A percentile compares a stretch with the other conserved stretches of the same genome.
Conservation (phyloP, 2,329 filamentous ascomycete genomes). For the Colletotrichum shisoi region DNA sequence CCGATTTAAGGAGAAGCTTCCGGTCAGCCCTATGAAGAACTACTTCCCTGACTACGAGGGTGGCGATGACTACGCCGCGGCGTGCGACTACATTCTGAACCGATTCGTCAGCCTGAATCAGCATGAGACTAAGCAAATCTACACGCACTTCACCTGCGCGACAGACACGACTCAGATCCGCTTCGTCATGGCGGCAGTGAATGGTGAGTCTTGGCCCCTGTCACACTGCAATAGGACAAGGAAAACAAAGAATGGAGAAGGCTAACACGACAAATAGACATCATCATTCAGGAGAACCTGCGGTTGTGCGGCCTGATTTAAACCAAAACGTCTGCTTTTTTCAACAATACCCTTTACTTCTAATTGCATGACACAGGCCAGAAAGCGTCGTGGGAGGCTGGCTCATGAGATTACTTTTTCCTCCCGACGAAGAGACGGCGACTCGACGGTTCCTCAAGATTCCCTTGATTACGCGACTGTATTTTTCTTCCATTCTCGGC, state of each 20-base stretch:
- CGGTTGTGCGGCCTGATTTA: slow-evolving; percentile 96
- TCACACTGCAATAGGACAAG: not conserved
- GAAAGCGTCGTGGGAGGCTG: slow-evolving; percentile 39
- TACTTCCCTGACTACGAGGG: slow-evolving; percentile 94
- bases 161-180: slow-evolving; percentile 99
- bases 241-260: slow-evolving; percentile 7
- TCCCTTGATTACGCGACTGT: slow-evolving; percentile 39
- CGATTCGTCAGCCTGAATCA: slow-evolving; percentile 98
- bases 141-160: slow-evolving; percentile 98
- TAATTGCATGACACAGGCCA: slow-evolving; percentile 42
- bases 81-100: slow-evolving; percentile 99
- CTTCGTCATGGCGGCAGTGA: slow-evolving; percentile 99
- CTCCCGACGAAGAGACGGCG: slow-evolving; percentile 37
- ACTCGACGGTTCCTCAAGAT: slow-evolving; percentile 39
- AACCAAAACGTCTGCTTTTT: slow-evolving; percentile 51
- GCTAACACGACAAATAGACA: slow-evolving; percentile 67
- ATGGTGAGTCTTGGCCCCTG: slow-evolving; percentile 69
- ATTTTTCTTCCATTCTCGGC: slow-evolving; percentile 37
- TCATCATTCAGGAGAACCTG: slow-evolving; percentile 99
- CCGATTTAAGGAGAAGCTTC: slow-evolving; percentile 85
- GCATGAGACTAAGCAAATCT: slow-evolving; percentile 99
- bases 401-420: slow-evolving; percentile 38
- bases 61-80: slow-evolving; percentile 91
- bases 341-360: slow-evolving; percentile 55
- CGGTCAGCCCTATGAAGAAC: slow-evolving; percentile 83